Evolutionary conservation across 371 early-diverging fungal species (phyloP), one percentile per base, ranked within the genome.

Genomic region (Lichtheimia hyalospora): DNA sequence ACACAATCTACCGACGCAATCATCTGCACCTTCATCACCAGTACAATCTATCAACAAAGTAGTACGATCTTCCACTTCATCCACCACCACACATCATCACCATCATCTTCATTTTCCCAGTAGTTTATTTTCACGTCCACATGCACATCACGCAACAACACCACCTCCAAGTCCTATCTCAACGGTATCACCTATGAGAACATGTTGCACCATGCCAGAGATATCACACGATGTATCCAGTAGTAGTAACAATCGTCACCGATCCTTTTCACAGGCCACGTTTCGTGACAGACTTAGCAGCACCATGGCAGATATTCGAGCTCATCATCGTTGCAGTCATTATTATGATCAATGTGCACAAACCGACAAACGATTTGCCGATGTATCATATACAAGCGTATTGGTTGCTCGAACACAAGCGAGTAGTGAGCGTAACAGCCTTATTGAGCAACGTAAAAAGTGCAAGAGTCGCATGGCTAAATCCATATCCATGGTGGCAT

Each of bases 351-450:
- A 57, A 8, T 49, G 65, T 41, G 42, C 54, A 20, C 52, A 50
- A 14, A 54, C 65, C 2, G 69, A 69, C 39, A 53, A 48, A 23
- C 64, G 65, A 43, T 62, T 69, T 62, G 60, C 62, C 15, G 69
- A 69, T 28, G 65, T 69, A 3, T 65, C 60, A 21, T 54, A 60
- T 2, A 62, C 62, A 0, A 60, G 62, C 13, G 57, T 69, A 23
- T 42, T 69, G 34, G 59, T 62, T 2, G 65, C 65, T n/a, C 51
- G 69, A n/a, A 52, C 69, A n/a, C 62, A 64, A 41, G 57, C 65
- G 1, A 28, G 57, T 6, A 46, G 61, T 15, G 65, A 69, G 15
- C 49, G 61, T 1, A 49, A 52, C 46, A 58, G 64, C 20, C 50
- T 53, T 10, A 60, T 48, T 25, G 64, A 68, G 23, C 55, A 49